phyloP scores from a whole-genome alignment of 768 basidiomycete species.

The Tricholoma sp. region DNA sequence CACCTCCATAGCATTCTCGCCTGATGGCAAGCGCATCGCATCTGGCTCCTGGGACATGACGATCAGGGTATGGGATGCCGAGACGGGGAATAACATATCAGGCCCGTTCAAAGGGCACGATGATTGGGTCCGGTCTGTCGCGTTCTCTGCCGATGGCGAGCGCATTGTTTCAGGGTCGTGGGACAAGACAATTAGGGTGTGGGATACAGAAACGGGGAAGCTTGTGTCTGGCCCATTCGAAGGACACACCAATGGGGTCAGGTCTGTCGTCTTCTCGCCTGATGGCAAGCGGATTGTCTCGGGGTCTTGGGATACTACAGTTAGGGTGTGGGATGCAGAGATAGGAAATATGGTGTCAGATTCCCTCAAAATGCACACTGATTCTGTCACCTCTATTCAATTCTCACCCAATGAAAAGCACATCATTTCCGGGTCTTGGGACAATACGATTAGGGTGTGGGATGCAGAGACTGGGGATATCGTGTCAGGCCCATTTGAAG shows the following conservation, averaged over 20 bases:
- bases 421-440: background rate
- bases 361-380: background rate
- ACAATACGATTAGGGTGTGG: background rate
- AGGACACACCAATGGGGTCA: background rate
- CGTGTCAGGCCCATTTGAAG: background rate
- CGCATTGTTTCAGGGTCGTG: background rate
- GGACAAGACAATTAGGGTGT: background rate
- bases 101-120: background rate
- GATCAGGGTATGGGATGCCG: background rate
- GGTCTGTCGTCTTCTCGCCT: background rate
- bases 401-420: background rate
- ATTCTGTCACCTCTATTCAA: background rate
- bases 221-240: background rate
- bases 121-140: background rate
- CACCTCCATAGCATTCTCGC: background rate
- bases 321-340: background rate
- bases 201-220: background rate
- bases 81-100: background rate
- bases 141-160: background rate
- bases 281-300: background rate
- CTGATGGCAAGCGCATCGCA: background rate
- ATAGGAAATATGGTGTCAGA: background rate
- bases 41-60: background rate
- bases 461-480: background rate
- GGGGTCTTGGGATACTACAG: background rate